Conservation (phyloP, 768 basidiomycete genomes). For the Russula vinacea region DNA sequence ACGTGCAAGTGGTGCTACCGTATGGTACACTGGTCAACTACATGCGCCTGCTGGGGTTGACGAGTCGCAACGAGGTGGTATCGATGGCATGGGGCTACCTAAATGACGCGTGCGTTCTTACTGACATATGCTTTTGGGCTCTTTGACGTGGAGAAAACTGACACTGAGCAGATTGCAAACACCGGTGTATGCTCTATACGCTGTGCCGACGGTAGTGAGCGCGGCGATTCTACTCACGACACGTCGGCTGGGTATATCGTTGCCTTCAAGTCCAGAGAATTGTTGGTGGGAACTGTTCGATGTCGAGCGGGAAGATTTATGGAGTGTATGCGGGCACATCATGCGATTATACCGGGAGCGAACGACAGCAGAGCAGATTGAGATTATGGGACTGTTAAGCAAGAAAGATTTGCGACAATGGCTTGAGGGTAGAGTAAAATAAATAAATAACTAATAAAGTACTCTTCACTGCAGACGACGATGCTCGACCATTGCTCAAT, state of each 20-base stretch:
- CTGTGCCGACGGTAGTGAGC: slow-evolving; percentile 85
- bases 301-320: slow-evolving; percentile 83
- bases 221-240: slow-evolving; percentile 82
- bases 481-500: slow-evolving; percentile 98
- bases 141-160: slow-evolving; percentile 5
- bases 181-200: slow-evolving; percentile 85
- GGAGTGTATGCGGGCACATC: slow-evolving; percentile 78
- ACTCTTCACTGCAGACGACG: not conserved
- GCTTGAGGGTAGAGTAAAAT: slow-evolving; percentile 54
- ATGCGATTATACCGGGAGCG: slow-evolving; percentile 74
- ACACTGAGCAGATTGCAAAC: slow-evolving; percentile 73
- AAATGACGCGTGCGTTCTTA: slow-evolving; percentile 81
- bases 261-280: slow-evolving; percentile 67
- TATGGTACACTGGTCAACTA: slow-evolving; percentile 96
- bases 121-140: slow-evolving; percentile 7
- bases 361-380: slow-evolving; percentile 44
- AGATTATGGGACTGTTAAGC: slow-evolving; percentile 55
- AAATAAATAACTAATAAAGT: slow-evolving; percentile 20
- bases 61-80: slow-evolving; percentile 64
- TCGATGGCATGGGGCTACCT: slow-evolving; percentile 89
- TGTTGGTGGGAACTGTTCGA: slow-evolving; percentile 97
- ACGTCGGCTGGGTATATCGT: slow-evolving; percentile 64
- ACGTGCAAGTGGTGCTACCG: slow-evolving; percentile 88
- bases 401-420: slow-evolving; percentile 82
- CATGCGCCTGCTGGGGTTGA: slow-evolving; percentile 83